phyloP scores from a whole-genome alignment of 208 protist species.

The Herpetomonas muscarum region DNA sequence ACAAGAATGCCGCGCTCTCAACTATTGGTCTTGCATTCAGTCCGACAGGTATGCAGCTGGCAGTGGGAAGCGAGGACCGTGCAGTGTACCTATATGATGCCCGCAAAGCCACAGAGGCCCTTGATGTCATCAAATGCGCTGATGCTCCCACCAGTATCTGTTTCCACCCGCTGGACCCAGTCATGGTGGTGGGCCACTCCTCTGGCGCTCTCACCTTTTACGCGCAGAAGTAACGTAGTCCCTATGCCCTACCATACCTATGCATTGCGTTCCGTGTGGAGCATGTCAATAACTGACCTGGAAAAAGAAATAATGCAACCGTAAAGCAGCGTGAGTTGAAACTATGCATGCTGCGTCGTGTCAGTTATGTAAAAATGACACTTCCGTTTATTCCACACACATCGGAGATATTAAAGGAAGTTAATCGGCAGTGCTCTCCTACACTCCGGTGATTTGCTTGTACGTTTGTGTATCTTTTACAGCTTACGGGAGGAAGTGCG shows the following conservation, averaged over 20 bases:
- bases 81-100: slow-evolving; percentile 70
- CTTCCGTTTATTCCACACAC: too few relatives aligned
- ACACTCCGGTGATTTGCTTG: too few relatives aligned
- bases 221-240: slow-evolving; percentile 25
- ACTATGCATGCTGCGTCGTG: too few relatives aligned
- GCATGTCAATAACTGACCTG: too few relatives aligned
- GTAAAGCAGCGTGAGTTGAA: too few relatives aligned
- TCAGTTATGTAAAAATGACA: too few relatives aligned
- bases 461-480: too few relatives aligned
- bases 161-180: slow-evolving; percentile 67
- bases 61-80: slow-evolving; percentile 74
- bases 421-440: too few relatives aligned
- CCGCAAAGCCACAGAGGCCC: slow-evolving; percentile 22
- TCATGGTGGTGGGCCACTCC: slow-evolving; percentile 47
- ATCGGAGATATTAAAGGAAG: too few relatives aligned
- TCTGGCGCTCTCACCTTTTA: slow-evolving; percentile 29
- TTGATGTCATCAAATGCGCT: slow-evolving; percentile 32
- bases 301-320: too few relatives aligned
- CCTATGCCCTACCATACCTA: background rate
- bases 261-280: background rate
- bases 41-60: slow-evolving; percentile 45
- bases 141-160: slow-evolving; percentile 43
- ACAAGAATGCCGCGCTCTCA: slow-evolving; percentile 56
- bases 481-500: too few relatives aligned
- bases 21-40: slow-evolving; percentile 57